Conservation (phyloP, 2,329 filamentous ascomycete species). For the Saccharata proteae region DNA sequence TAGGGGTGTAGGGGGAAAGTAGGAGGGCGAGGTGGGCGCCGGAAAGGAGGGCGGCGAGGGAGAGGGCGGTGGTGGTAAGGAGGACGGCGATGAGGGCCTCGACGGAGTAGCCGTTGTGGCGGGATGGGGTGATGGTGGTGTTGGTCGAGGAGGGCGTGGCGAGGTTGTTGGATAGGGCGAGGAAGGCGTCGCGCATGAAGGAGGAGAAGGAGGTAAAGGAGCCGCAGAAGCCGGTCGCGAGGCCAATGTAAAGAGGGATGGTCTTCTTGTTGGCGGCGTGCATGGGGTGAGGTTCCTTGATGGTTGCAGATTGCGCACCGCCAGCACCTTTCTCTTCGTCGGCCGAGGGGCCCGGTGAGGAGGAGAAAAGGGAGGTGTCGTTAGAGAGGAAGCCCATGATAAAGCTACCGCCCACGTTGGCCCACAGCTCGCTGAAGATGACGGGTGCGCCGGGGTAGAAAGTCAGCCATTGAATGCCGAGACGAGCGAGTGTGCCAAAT, state of each 20-base stretch:
- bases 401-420: conserved; percentile 71
- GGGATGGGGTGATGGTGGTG: conserved; percentile 27
- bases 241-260: conserved; percentile 75
- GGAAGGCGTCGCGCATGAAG: conserved; percentile 69
- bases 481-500: conserved; percentile 67
- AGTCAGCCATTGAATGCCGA: conserved; percentile 70
- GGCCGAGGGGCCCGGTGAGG: conserved; percentile 46
- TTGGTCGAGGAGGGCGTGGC: conserved; percentile 32
- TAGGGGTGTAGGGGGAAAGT: conserved; percentile 46
- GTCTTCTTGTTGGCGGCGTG: conserved; percentile 59
- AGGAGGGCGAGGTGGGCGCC: conserved; percentile 65
- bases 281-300: conserved; percentile 29
- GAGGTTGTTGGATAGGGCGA: conserved; percentile 66
- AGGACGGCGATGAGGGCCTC: conserved; percentile 67
- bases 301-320: conserved; percentile 18
- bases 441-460: conserved; percentile 68
- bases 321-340: conserved; percentile 29
- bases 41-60: conserved; percentile 53
- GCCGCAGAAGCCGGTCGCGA: conserved; percentile 79
- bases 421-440: conserved; percentile 67
- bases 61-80: conserved; percentile 60
- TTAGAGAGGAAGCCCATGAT: conserved; percentile 79
- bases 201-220: conserved; percentile 84
- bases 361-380: conserved; percentile 61
- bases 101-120: conserved; percentile 69